Evolutionary conservation across 441 rosid species (phyloP).

Genomic region (Populus hybrid): DNA sequence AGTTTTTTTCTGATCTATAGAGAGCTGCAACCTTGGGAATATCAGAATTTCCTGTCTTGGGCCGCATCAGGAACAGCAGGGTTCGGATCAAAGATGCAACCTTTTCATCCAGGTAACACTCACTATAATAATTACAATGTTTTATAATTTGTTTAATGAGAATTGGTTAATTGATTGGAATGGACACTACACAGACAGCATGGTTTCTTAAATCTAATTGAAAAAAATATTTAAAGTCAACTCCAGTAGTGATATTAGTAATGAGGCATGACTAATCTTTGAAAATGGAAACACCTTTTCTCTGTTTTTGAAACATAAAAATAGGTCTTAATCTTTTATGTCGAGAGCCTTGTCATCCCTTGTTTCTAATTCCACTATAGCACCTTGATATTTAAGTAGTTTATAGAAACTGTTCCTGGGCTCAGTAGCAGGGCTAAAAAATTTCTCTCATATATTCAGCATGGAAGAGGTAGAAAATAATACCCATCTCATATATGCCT

Average conservation of each 20-base stretch:
- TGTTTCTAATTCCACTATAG: not conserved
- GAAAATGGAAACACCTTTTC: not conserved
- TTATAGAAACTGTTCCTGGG: not conserved
- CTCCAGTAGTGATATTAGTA: not conserved
- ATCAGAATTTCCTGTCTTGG: conserved; percentile 84
- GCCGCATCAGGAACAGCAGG: conserved; percentile 85
- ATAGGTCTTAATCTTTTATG: not conserved
- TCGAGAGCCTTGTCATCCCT: not conserved
- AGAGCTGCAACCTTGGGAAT: conserved; percentile 88
- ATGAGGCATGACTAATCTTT: not conserved
- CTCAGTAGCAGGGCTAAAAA: not conserved
- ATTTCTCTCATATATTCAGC: not conserved
- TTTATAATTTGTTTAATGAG: not conserved
- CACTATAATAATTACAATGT: not conserved
- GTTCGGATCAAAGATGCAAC: conserved; percentile 89
- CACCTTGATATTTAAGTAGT: not conserved
- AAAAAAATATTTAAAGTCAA: too few relatives aligned
- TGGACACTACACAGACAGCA: not conserved
- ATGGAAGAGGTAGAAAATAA: not conserved
- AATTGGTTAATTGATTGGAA: not conserved
- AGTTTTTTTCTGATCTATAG: conserved; percentile 37
- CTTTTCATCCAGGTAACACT: conserved; percentile 81
- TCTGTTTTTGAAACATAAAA: not conserved
- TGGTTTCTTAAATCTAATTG: not conserved
- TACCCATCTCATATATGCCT: not conserved